A percentile compares a stretch with the other conserved stretches of the same genome.
phyloP scores from a whole-genome alignment of 1,284 basidiomycete genomes.

The Pseudozyma pruni region DNA sequence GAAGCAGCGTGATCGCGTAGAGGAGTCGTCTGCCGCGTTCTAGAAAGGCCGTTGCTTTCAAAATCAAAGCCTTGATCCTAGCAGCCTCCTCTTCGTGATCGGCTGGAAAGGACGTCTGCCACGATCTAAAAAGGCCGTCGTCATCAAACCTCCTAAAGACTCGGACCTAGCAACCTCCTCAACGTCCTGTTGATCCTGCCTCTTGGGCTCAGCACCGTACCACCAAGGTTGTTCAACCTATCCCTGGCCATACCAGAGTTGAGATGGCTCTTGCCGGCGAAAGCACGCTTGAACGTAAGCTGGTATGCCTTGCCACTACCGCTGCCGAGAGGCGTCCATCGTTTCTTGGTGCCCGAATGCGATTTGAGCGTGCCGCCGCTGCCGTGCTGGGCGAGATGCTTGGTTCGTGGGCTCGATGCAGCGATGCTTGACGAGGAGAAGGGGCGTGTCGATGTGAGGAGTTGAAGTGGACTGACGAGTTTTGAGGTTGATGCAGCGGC shows the following conservation, averaged over 20 bases:
- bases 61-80: too few relatives aligned
- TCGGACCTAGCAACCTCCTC: conserved; percentile 55
- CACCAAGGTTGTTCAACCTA: conserved; percentile 52
- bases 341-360: conserved; percentile 60
- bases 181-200: conserved; percentile 52
- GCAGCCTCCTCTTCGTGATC: background rate
- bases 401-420: conserved; percentile 29
- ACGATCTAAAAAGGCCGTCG: conserved; percentile 1
- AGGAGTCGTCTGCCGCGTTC: background rate
- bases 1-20: background rate
- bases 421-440: conserved; percentile 19
- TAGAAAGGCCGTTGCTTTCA: background rate
- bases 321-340: conserved; percentile 51
- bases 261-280: conserved; percentile 56
- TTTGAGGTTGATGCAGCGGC: conserved; percentile 1
- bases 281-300: conserved; percentile 50
- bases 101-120: background rate
- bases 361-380: conserved; percentile 52
- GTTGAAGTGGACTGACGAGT: background rate
- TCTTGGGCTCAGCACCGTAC: conserved; percentile 41
- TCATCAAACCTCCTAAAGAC: conserved; percentile 15
- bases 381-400: conserved; percentile 47
- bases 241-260: conserved; percentile 60
- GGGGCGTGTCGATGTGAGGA: conserved; percentile 1
- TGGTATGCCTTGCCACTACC: conserved; percentile 49